Conservation (phyloP, 768 basidiomycete genomes). For the Leccinellum rugosiceps region DNA sequence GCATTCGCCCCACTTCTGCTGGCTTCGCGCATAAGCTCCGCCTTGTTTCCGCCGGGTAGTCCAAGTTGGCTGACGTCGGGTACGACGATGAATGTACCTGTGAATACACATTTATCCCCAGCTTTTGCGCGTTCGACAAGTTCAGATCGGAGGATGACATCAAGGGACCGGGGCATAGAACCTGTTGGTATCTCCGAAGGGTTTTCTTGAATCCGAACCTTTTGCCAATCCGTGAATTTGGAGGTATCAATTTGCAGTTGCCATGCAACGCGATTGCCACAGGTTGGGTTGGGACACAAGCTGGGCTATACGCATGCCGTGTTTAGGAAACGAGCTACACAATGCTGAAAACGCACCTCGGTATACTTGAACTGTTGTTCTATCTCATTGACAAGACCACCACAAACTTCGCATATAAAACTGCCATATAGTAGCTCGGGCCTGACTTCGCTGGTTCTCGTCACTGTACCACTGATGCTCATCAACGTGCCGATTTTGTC, state of each 20-base stretch:
- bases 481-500: slow-evolving; percentile 92
- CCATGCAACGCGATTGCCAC: slow-evolving; percentile 88
- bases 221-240: slow-evolving; percentile 99
- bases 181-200: slow-evolving; percentile 98
- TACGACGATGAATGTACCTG: slow-evolving; percentile 96
- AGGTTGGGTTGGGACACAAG: slow-evolving; percentile 91
- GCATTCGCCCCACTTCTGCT: slow-evolving; percentile 58
- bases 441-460: slow-evolving; percentile 94
- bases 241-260: slow-evolving; percentile 93
- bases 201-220: slow-evolving; percentile 98
- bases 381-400: slow-evolving; percentile 82
- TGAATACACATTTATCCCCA: slow-evolving; percentile 98
- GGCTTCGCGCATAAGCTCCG: slow-evolving; percentile 87
- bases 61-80: slow-evolving; percentile 97
- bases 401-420: slow-evolving; percentile 89
- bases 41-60: slow-evolving; percentile 88
- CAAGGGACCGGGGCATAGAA: slow-evolving; percentile 95
- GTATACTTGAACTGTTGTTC: slow-evolving; percentile 99
- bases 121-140: slow-evolving; percentile 99
- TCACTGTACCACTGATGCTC: slow-evolving; percentile 96
- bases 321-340: slow-evolving; percentile 2
- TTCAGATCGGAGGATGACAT: slow-evolving; percentile 92
- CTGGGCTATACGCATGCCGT: slow-evolving; percentile 56
- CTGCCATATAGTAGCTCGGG: slow-evolving; percentile 93
- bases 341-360: slow-evolving; percentile 52